A percentile compares a stretch with the other conserved stretches of the same genome.
Evolutionary conservation across 2,329 filamentous ascomycete species (phyloP).

Genomic region (Claviceps humidiphila): DNA sequence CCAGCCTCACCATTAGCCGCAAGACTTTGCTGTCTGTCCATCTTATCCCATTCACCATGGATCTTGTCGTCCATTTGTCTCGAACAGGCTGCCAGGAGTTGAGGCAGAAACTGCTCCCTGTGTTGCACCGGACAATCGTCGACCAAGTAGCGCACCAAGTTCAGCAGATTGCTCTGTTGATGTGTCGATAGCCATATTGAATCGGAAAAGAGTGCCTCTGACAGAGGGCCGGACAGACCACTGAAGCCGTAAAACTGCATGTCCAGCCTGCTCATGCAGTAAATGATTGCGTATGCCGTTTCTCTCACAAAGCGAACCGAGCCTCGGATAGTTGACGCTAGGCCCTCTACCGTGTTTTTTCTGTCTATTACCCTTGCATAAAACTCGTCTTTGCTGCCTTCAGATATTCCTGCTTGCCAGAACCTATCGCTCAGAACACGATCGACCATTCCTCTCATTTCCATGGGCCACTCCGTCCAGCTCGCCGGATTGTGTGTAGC

Average conservation of each 20-base stretch:
- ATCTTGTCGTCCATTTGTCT: slow-evolving; percentile 80
- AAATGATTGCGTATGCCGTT: slow-evolving; percentile 86
- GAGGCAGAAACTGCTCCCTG: slow-evolving; percentile 69
- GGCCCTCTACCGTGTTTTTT: slow-evolving; percentile 78
- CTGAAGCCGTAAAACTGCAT: slow-evolving; percentile 82
- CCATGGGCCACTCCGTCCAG: slow-evolving; percentile 63
- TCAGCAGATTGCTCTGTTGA: slow-evolving; percentile 86
- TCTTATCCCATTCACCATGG: slow-evolving; percentile 69
- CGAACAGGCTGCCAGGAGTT: slow-evolving; percentile 70
- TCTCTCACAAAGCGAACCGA: slow-evolving; percentile 83
- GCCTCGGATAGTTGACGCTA: slow-evolving; percentile 84
- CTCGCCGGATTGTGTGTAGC: slow-evolving; percentile 78
- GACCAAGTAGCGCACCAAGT: slow-evolving; percentile 75
- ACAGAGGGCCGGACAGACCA: slow-evolving; percentile 70
- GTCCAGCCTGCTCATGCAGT: slow-evolving; percentile 79
- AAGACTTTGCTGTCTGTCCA: slow-evolving; percentile 49
- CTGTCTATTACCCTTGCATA: slow-evolving; percentile 84
- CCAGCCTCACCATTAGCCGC: slow-evolving; percentile 58
- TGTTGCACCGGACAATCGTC: slow-evolving; percentile 79
- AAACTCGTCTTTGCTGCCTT: slow-evolving; percentile 91
- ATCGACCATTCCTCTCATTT: slow-evolving; percentile 65
- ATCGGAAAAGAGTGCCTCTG: slow-evolving; percentile 72
- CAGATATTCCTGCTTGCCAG: slow-evolving; percentile 96
- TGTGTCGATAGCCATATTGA: slow-evolving; percentile 76
- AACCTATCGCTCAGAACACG: slow-evolving; percentile 87